Evolutionary conservation across 495 filamentous ascomycete species (phyloP), one percentile per base, ranked within the genome.

Genomic region (Annulohypoxylon nitens): DNA sequence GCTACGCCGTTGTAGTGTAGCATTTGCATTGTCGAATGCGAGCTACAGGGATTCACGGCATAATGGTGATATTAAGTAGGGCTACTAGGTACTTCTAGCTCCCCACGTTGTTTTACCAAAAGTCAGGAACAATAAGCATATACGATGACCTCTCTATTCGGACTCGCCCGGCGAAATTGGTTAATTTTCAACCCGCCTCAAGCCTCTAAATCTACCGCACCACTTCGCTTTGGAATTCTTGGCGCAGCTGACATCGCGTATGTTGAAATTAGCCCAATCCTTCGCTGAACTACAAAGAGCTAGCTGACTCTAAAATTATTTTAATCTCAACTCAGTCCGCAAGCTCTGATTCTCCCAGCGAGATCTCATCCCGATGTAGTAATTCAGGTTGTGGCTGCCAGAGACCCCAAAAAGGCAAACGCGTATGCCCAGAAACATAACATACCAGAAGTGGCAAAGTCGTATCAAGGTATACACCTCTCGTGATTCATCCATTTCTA

Each of bases 331-430:
- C 3, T 4, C 60, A 90, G 89, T 6, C 85, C 87, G 0, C n/a
- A 76, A 1, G 80, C 88, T 9, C 61, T 92, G 10, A 87, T 91
- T 39, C 70, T 61, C n/a, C 88, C 90, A 0, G 88, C 90, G 6
- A 85, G 80, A 58, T 81, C 81, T 6, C 90, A 92, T 70, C 82
- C 89, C 0, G 89, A 89, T 51, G 86, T 90, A 33, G 81, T 89
- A 20, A 66, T 93, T 37, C 81, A 82, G 1, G 86, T 86, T 1
- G 84, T 93, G 0, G 88, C 90, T 5, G 87, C 89, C 5, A 82
- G 89, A n/a, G 85, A 90, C 67, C 70, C 61, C 11, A 76, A 76
- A 6, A 86, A 82, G 61, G 90, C 90, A 0, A 75, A 85, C 55
- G 79, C 77, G 0, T 91, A 85, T 75, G 90, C 90, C 2, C 85